Conservation (phyloP, 2,329 filamentous ascomycete species). For the Ambrosiella xylebori region DNA sequence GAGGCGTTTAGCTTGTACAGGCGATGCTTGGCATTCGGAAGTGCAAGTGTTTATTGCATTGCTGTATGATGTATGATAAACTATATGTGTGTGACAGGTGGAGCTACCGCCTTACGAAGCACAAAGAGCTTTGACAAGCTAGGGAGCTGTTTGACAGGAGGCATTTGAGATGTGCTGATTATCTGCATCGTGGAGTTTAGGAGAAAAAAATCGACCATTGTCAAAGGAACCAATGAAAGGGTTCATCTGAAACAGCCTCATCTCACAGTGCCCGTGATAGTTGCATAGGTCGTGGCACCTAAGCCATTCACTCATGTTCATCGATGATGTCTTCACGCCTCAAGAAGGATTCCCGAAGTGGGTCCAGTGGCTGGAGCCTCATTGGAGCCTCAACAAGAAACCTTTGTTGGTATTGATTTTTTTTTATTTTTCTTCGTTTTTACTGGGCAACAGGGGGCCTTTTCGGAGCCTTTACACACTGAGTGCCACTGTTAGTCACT, state of each 20-base stretch:
- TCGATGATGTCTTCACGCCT: not conserved
- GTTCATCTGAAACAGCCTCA: not conserved
- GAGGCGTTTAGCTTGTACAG: not conserved
- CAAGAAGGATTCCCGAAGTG: conserved; percentile 10
- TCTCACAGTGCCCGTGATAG: not conserved
- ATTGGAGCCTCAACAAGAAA: conserved; percentile 7
- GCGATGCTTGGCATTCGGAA: not conserved
- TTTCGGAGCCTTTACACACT: not conserved
- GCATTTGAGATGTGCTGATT: not conserved
- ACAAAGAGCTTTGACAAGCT: not conserved
- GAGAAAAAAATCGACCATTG: not conserved
- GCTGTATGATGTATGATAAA: not conserved
- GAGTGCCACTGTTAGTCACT: not conserved
- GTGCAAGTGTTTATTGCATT: not conserved
- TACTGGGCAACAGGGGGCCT: not conserved
- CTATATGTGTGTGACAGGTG: not conserved
- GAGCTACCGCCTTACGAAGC: not conserved
- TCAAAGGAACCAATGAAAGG: not conserved
- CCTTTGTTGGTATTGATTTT: too few relatives aligned
- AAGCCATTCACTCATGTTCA: not conserved
- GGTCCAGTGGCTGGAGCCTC: conserved; percentile 11
- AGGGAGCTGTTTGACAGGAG: not conserved
- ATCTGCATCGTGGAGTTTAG: not conserved
- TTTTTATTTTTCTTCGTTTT: not conserved
- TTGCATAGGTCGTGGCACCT: not conserved